Percentiles rank a stretch among this genome's conserved stretches.
Conservation (phyloP, 768 basidiomycete genomes). For the Punctularia strigosozonata region DNA sequence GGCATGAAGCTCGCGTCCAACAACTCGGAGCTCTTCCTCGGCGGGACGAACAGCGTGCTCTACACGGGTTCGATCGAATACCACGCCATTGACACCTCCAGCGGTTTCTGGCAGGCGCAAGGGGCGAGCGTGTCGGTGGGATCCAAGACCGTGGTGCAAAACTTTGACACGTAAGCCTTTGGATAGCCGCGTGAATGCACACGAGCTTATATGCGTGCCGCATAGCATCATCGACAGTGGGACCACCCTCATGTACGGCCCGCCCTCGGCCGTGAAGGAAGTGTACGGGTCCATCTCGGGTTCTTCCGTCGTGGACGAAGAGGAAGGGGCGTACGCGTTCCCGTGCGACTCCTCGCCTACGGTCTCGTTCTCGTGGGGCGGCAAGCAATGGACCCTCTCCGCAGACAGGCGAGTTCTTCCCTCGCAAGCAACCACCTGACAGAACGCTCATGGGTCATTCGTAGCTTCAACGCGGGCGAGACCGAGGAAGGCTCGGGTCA, state of each 20-base stretch:
- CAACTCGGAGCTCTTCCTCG: slow-evolving; percentile 22
- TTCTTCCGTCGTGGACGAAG: slow-evolving; percentile 11
- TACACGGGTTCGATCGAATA: slow-evolving; percentile 21
- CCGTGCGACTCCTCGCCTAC: slow-evolving; percentile 14
- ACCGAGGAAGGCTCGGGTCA: background rate
- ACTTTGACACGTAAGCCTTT: slow-evolving; percentile 10
- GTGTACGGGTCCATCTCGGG: slow-evolving; percentile 13
- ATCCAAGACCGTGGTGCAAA: slow-evolving; percentile 4
- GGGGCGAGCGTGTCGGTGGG: slow-evolving; percentile 7
- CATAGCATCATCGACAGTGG: slow-evolving; percentile 13
- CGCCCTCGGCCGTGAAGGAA: slow-evolving; percentile 11
- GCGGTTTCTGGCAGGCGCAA: slow-evolving; percentile 15
- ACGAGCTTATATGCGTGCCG: too few relatives aligned
- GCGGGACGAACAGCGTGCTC: slow-evolving; percentile 20
- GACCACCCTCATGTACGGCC: slow-evolving; percentile 16
- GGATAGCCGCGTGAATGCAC: too few relatives aligned
- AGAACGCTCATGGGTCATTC: background rate
- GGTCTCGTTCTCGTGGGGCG: slow-evolving; percentile 19
- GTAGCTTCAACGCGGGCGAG: slow-evolving; percentile 10
- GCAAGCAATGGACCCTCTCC: slow-evolving; percentile 15
- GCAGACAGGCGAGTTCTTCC: slow-evolving; percentile 6
- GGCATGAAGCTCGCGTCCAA: slow-evolving; percentile 15
- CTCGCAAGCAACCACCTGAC: background rate
- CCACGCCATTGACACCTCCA: slow-evolving; percentile 12
- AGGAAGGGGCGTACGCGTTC: slow-evolving; percentile 16